Conservation (phyloP, 2,329 filamentous ascomycete genomes). For the Talaromyces sp. region DNA sequence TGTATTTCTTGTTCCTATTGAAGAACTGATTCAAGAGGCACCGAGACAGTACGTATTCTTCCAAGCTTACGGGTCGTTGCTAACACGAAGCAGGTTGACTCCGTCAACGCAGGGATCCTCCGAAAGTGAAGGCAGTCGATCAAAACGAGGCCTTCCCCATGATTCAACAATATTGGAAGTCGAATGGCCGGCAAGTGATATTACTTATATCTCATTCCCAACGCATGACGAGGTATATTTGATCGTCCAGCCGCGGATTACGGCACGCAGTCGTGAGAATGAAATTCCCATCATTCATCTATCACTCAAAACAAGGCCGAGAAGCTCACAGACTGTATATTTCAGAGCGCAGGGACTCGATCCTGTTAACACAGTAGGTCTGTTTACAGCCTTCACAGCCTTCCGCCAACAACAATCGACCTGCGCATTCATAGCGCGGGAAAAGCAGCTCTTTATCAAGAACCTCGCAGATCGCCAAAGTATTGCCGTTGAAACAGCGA, state of each 20-base stretch:
- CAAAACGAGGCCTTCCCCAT: not conserved
- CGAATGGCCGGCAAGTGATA: slow-evolving; percentile 13
- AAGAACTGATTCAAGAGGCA: not conserved
- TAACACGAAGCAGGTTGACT: not conserved
- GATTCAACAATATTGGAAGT: not conserved
- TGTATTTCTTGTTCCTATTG: slow-evolving; percentile 7
- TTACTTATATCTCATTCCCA: slow-evolving; percentile 13
- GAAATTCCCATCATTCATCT: slow-evolving; percentile 14
- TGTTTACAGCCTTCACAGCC: slow-evolving; percentile 31
- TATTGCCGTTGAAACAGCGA: slow-evolving; percentile 20
- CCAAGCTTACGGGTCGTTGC: not conserved
- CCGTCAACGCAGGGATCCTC: not conserved
- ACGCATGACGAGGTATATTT: slow-evolving; percentile 14
- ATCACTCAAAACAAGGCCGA: not conserved
- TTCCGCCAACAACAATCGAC: slow-evolving; percentile 22
- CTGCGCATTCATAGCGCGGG: slow-evolving; percentile 28
- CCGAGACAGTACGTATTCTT: slow-evolving; percentile 1
- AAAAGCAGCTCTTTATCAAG: slow-evolving; percentile 27
- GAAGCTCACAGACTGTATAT: slow-evolving; percentile 2
- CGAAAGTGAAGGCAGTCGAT: not conserved
- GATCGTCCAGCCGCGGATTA: slow-evolving; percentile 13
- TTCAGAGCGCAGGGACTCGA: slow-evolving; percentile 13
- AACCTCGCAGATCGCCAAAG: slow-evolving; percentile 15
- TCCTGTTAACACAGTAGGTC: slow-evolving; percentile 24
- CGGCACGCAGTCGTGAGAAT: slow-evolving; percentile 13